phyloP scores from a whole-genome alignment of 768 basidiomycete species.

The Boletus vermiculosoides region DNA sequence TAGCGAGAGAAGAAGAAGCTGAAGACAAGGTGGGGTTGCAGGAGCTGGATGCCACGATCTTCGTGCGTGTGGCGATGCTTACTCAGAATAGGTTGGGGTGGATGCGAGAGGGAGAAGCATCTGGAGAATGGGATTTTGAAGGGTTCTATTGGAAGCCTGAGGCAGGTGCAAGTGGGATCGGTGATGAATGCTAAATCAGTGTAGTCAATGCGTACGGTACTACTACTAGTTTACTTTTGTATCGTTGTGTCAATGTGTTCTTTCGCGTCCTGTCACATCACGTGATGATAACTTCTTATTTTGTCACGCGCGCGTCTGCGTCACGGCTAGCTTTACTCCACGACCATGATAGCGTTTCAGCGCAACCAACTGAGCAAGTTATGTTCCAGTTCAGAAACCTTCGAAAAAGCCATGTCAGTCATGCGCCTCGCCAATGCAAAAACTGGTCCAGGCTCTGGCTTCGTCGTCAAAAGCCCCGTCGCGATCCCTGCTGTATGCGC shows the following conservation, averaged over 20 bases:
- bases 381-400: constrained; percentile 25
- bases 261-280: background rate
- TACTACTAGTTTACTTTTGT: too few species aligned
- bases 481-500: constrained; percentile 32
- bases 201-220: background rate
- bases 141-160: constrained; percentile 17
- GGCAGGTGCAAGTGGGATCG: background rate
- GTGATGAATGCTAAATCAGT: background rate
- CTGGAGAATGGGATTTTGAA: constrained; percentile 22
- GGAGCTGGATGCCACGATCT: constrained; percentile 60
- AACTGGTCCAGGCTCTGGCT: constrained; percentile 31
- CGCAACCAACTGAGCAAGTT: constrained; percentile 18
- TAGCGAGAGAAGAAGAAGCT: constrained; percentile 22
- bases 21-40: constrained; percentile 26
- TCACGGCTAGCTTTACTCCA: background rate
- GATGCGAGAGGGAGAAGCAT: constrained; percentile 39
- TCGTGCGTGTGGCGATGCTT: constrained; percentile 53
- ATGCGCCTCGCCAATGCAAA: constrained; percentile 20
- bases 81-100: constrained; percentile 43
- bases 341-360: constrained; percentile 19
- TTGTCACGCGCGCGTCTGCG: background rate
- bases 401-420: constrained; percentile 24
- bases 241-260: too few species aligned
- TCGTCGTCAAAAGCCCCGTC: constrained; percentile 21
- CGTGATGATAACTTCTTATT: background rate